Evolutionary conservation across 2,329 filamentous ascomycete species (phyloP), one percentile per base, ranked within the genome.

Genomic region (Chaetothyriales sp.): DNA sequence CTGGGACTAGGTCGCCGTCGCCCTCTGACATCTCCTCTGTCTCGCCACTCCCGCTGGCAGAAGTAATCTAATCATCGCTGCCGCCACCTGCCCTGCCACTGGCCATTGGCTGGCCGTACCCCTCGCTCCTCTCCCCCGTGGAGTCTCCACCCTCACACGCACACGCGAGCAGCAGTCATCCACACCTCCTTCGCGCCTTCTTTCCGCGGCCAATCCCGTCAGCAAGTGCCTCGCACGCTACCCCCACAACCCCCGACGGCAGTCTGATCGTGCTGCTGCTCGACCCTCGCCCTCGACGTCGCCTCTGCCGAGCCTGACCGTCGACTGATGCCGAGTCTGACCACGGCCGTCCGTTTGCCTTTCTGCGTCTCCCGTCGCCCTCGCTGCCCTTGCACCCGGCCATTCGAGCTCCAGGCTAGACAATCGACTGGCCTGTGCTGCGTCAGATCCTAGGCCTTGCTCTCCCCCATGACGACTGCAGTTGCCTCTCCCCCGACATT

Each of bases 401-500:
- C 26, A 43, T 47, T 49, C 18, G 45, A 36, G 18, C 42, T 50
- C 42, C 42, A 19, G 19, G 10, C 19, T 19, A 45, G 43, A 45
- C 19, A 26, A 18, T 45, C 18, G 46, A 46, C 47, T 46, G 47
- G 12, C 19, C 47, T n/a, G 2, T 19, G 5, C 22, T 7, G 12
- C 32, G 12, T 15, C 28, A 22, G 43, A 15, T 28, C 39, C 46
- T 26, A 36, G 48, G 36, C 20, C 46, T 18, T 26, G 48, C 28
- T 47, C 45, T n/a, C 53, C 50, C 55, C 56, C 49, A 65, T 62
- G 65, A 81, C 81, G 78, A 82, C 79, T 72, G 79, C 79, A 63
- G 79, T 83, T 64, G 79, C 78, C 64, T 77, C 77, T 68, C 77
- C 77, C 57, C 73, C 78, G 61, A 77, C 75, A 65, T 77, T 81